A percentile compares a stretch with the other conserved stretches of the same genome.
phyloP scores from a whole-genome alignment of 176 grass and related monocot genomes.

The Chloris gayana region DNA sequence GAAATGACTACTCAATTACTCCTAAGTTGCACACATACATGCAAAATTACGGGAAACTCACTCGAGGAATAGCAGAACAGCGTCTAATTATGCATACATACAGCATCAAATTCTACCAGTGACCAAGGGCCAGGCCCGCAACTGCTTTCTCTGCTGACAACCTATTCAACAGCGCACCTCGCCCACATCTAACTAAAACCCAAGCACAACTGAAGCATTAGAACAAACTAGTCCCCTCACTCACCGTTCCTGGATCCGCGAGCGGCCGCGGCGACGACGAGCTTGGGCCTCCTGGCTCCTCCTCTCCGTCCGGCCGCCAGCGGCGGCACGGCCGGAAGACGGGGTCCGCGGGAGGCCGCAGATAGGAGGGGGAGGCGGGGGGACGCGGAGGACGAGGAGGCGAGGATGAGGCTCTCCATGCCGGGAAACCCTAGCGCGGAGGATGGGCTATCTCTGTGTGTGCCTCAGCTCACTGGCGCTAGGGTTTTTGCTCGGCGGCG shows the following conservation, averaged over 20 bases:
- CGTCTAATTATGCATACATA: constrained; percentile 1
- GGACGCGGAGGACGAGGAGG: constrained; percentile 51
- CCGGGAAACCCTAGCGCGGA: constrained; percentile 39
- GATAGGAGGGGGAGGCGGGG: constrained; percentile 34
- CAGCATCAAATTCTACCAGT: background rate
- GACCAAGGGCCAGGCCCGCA: background rate
- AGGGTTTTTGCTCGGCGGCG: constrained; percentile 49
- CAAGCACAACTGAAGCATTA: background rate
- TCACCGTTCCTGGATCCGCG: constrained; percentile 55
- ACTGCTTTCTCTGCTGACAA: background rate
- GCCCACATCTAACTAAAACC: background rate
- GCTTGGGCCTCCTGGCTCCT: constrained; percentile 29
- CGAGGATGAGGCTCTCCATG: constrained; percentile 75
- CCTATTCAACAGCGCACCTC: constrained; percentile 28
- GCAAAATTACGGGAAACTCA: too few relatives aligned
- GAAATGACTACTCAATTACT: background rate
- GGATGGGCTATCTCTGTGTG: background rate
- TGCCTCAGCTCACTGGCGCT: constrained; percentile 18
- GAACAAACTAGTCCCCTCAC: background rate
- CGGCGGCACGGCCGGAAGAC: constrained; percentile 14
- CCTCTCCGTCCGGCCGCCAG: constrained; percentile 23
- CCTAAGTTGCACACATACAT: background rate
- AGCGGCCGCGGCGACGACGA: constrained; percentile 33
- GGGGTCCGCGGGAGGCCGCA: constrained; percentile 27
- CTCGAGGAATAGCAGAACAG: background rate